Evolutionary conservation across 345 rosid species (phyloP).

Genomic region (Moricandia moricandioides): DNA sequence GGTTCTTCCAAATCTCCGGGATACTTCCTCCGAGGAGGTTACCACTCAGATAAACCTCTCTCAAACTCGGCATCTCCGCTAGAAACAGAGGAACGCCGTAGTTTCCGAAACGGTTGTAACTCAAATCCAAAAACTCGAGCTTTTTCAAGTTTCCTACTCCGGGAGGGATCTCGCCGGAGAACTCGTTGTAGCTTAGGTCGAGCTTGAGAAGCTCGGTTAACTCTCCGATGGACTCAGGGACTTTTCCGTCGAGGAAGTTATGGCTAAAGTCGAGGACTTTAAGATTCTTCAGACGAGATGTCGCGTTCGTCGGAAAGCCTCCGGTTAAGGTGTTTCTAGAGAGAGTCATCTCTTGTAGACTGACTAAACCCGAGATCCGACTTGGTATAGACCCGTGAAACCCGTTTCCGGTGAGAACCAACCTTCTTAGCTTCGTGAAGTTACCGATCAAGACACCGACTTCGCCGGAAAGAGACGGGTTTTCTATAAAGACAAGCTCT

Average conservation of each 20-base stretch:
- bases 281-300: slow-evolving; percentile 41
- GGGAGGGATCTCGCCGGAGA: slow-evolving; percentile 50
- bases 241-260: slow-evolving; percentile 44
- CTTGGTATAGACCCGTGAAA: slow-evolving; percentile 50
- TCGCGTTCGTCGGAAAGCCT: slow-evolving; percentile 26
- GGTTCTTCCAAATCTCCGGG: slow-evolving; percentile 59
- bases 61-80: slow-evolving; percentile 42
- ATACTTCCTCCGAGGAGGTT: slow-evolving; percentile 55
- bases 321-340: slow-evolving; percentile 60
- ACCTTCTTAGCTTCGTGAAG: slow-evolving; percentile 45
- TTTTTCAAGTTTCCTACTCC: slow-evolving; percentile 42
- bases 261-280: slow-evolving; percentile 54
- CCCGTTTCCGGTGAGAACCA: slow-evolving; percentile 57
- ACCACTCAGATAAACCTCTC: slow-evolving; percentile 60
- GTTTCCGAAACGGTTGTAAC: slow-evolving; percentile 54
- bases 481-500: slow-evolving; percentile 60
- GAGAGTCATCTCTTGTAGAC: slow-evolving; percentile 50
- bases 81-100: slow-evolving; percentile 54
- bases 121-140: slow-evolving; percentile 55
- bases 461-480: slow-evolving; percentile 51
- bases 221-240: slow-evolving; percentile 46
- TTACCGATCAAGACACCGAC: slow-evolving; percentile 39
- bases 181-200: slow-evolving; percentile 50
- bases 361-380: slow-evolving; percentile 39
- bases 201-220: slow-evolving; percentile 55